Base-by-base conservation (phyloP, 2,329 filamentous ascomycete species). In the Diatrype stigma region DNA sequence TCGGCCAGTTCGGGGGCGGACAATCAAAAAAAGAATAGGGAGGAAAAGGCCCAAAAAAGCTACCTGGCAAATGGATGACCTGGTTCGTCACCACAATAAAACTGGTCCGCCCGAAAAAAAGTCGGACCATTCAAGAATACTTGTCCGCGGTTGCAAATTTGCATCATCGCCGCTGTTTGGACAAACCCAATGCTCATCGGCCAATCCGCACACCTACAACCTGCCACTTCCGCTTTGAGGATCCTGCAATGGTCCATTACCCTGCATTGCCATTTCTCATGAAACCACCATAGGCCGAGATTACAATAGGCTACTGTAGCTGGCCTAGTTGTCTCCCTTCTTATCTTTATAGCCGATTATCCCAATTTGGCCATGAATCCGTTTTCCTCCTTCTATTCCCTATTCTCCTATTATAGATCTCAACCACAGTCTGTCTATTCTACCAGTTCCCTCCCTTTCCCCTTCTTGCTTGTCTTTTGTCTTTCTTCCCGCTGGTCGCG, bases 391-490 rank as follows among this genome's bases (percentile, higher is more conserved):
- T 8, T 44, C 14, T 44, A 23, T 21, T 44, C 40, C 8, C 22
- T 23, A 23, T 26, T 44, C 12, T 44, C 22, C 26, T 44, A 44
- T 23, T 3, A 44, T 40, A 40, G 19, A 22, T 5, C 37, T 21
- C 37, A 21, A 22, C n/a, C 37, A 44, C 40, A 44, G 22, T 44
- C 22, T 26, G 40, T 44, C 40, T 16, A 37, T 37, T 44, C 22
- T 23, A 7, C 4, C 40, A 23, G 7, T 44, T 44, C 22, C n/a
- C 22, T 37, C 35, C 16, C 10, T 26, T 17, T 23, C 30, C 28
- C 26, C 42, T 17, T 35, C 49, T 42, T 55, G 45, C 53, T 50
- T 50, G 44, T 51, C 23, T 44, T 45, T 44, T 45, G 45, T 52
- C 42, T 40, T 22, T 48, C 26, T 28, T 53, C 46, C n/a, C 40